These are phyloP conservation scores for Paraphaeosphaeria minitans DNA, from an alignment of 2,329 filamentous ascomycete species.

Conservation along the genomic window DNA sequence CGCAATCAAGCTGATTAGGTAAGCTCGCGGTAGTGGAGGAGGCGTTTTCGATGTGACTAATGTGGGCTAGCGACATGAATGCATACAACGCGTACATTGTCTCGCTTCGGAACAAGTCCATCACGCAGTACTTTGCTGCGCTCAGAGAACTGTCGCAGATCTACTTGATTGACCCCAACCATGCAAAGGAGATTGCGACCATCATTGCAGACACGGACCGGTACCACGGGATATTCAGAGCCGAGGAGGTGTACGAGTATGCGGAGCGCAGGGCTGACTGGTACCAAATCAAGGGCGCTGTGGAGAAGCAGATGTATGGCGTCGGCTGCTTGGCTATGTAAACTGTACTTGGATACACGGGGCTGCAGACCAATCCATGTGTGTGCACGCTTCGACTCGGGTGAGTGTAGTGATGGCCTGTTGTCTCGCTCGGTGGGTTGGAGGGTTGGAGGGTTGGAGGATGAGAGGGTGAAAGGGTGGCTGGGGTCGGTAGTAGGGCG, in stretches of 20 bases:
- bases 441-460: not conserved
- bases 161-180: constrained; percentile 83
- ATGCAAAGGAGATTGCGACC: constrained; percentile 92
- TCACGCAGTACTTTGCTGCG: constrained; percentile 89
- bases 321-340: constrained; percentile 87
- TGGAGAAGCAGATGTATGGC: constrained; percentile 97
- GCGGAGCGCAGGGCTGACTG: constrained; percentile 92
- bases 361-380: not conserved
- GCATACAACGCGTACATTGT: constrained; percentile 86
- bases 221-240: constrained; percentile 89
- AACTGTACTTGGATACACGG: constrained; percentile 16
- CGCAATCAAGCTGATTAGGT: constrained; percentile 85
- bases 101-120: constrained; percentile 78
- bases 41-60: constrained; percentile 14
- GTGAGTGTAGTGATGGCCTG: not conserved
- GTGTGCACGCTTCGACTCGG: not conserved
- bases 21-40: constrained; percentile 23
- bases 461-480: not conserved
- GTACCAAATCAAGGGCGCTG: constrained; percentile 85
- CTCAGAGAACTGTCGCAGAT: constrained; percentile 93
- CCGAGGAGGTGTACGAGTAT: constrained; percentile 98
- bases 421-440: not conserved
- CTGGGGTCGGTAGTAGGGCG: constrained; percentile 1
- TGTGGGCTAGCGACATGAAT: constrained; percentile 77
- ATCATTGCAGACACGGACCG: constrained; percentile 91